Evolutionary conservation across 2,329 filamentous ascomycete species (phyloP).

Genomic region (Furcasterigmium sp.): DNA sequence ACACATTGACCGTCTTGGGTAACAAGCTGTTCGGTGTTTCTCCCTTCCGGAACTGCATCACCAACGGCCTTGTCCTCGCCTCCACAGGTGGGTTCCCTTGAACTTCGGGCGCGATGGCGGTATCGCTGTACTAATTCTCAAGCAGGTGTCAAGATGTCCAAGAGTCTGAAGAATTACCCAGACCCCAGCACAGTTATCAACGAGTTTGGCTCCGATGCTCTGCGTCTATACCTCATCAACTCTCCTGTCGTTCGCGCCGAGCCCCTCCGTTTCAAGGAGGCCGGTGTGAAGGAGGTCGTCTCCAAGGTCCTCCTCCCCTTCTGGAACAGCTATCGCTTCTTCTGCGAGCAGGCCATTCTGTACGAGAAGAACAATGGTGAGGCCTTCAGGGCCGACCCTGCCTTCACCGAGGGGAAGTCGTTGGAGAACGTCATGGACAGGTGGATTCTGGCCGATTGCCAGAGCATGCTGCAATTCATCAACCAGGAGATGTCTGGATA

Average conservation of each 20-base stretch:
- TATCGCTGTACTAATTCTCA: neutral
- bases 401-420: constrained; percentile 63
- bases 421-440: constrained; percentile 84
- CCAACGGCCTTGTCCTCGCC: constrained; percentile 89
- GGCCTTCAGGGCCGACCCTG: constrained; percentile 74
- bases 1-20: constrained; percentile 82
- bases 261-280: constrained; percentile 84
- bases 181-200: constrained; percentile 79
- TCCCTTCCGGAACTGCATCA: constrained; percentile 94
- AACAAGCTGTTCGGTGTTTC: constrained; percentile 80
- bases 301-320: constrained; percentile 84
- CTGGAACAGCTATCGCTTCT: constrained; percentile 98
- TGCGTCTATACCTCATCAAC: constrained; percentile 94
- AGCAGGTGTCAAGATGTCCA: constrained; percentile 73
- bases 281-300: constrained; percentile 90
- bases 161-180: constrained; percentile 93
- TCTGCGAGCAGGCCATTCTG: constrained; percentile 79
- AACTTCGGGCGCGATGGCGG: no score
- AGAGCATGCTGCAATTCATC: constrained; percentile 85
- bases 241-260: constrained; percentile 91
- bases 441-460: constrained; percentile 90
- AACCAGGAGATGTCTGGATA: constrained; percentile 89
- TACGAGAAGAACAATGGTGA: constrained; percentile 79
- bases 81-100: constrained; percentile 72
- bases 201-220: constrained; percentile 85